Percentiles rank a stretch among this genome's conserved stretches.
Conservation (phyloP, 2,329 filamentous ascomycete genomes). For the Thelonectria blattea region DNA sequence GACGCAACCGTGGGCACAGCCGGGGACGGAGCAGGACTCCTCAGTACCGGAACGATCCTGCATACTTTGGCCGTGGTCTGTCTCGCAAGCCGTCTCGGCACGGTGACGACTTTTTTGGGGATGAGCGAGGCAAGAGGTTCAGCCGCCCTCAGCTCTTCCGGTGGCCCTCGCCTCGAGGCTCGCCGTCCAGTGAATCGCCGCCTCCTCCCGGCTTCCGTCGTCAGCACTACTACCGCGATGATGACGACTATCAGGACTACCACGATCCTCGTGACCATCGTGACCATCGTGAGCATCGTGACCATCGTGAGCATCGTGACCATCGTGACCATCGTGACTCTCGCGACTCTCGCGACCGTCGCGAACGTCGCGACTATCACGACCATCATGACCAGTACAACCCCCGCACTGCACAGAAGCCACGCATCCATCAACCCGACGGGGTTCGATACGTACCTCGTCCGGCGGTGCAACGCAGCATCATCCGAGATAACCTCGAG, state of each 20-base stretch:
- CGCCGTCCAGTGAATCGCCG: neutral
- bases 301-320: too few species aligned
- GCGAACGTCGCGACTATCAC: too few species aligned
- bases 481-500: constrained; percentile 15
- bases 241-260: too few species aligned
- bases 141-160: neutral
- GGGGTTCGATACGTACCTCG: constrained; percentile 26
- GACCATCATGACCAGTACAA: constrained; percentile 12
- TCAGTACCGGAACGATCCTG: constrained; percentile 19
- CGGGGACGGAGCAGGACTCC: constrained; percentile 22
- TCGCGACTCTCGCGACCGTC: too few species aligned
- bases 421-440: constrained; percentile 24
- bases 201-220: neutral
- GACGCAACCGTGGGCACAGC: neutral
- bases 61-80: constrained; percentile 17
- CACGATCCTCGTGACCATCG: neutral
- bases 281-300: too few species aligned
- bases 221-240: too few species aligned
- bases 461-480: constrained; percentile 25
- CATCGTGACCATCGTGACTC: too few species aligned
- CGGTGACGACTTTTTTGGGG: neutral
- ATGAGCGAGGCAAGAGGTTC: neutral
- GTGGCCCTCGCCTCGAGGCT: neutral
- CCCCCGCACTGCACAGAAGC: constrained; percentile 17
- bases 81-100: neutral